Base-by-base conservation (phyloP, 208 protist genomes). In the Acanthamoeba polyphaga region DNA sequence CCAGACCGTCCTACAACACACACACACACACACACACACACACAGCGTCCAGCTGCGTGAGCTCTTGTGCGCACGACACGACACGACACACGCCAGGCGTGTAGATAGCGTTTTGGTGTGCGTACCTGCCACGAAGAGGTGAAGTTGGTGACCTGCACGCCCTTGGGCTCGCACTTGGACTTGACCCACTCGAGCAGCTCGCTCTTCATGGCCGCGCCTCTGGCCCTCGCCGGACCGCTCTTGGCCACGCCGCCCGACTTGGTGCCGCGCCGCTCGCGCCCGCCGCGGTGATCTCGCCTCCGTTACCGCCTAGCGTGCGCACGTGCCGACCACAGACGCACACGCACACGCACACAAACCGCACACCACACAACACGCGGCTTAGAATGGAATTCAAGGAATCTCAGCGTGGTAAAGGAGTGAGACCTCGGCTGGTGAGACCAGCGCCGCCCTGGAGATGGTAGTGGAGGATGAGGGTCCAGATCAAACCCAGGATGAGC, bases 401-500 rank as follows among this genome's bases (percentile, higher is more conserved):
- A 46, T 46, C 43, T 10, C 5, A 1, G 1, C 32, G 29, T 15
- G 27, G 72, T n/a, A 22, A 80, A 9, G 29, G 43, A 53, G 72
- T 27, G 43, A n/a, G 13, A 88, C 80, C 80, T 64, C 80, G 46
- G 51, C 80, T 88, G 51, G 80, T 27, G 34, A 88, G 80, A 8
- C 80, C 87, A 29, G 62, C 64, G 12, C 87, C 87, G 87, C 87
- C 66, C 34, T 92, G 91, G 34, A 94, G 91, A 53, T 94, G 91
- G 58, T 94, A 94, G 70, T 94, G 91, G 34, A 94, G 70, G 49
- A 94, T 94, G 51, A 94, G 91, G 0, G 51, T 78, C 91, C 91
- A 94, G 24, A 94, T 85, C 12, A 94, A n/a, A 49, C 91, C 91
- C 13, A 94, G 74, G 27, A 94, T 94, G 68, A 94, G 91, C 91